phyloP scores from a whole-genome alignment of 345 rosid species.

The Turritis glabra region DNA sequence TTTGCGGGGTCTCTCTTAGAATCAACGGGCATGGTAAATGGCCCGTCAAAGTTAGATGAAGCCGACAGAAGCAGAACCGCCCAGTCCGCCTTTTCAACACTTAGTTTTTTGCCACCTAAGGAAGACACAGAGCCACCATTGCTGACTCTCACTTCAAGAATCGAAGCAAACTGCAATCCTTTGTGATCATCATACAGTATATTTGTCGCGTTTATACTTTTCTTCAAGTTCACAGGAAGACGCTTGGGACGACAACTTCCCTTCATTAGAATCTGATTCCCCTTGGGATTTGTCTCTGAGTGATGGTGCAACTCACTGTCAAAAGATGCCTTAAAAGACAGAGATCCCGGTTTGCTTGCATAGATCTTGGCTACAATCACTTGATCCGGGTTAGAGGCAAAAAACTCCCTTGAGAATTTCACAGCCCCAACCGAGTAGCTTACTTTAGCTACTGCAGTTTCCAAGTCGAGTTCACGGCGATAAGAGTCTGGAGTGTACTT shows the following conservation, averaged over 20 bases:
- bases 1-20: slow-evolving; percentile 66
- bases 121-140: slow-evolving; percentile 50
- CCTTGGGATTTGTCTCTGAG: slow-evolving; percentile 46
- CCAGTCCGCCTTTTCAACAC: slow-evolving; percentile 78
- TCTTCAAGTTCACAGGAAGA: slow-evolving; percentile 46
- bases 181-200: slow-evolving; percentile 46
- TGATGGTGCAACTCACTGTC: slow-evolving; percentile 64
- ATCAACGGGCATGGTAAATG: slow-evolving; percentile 66
- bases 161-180: slow-evolving; percentile 70
- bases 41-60: slow-evolving; percentile 84
- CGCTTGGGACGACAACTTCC: slow-evolving; percentile 80
- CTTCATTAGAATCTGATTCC: slow-evolving; percentile 59
- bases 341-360: slow-evolving; percentile 58
- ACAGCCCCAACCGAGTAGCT: slow-evolving; percentile 63
- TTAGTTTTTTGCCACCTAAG: slow-evolving; percentile 62
- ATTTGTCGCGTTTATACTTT: slow-evolving; percentile 35
- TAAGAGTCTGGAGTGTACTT: slow-evolving; percentile 61
- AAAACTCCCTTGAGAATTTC: slow-evolving; percentile 66
- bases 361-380: slow-evolving; percentile 67
- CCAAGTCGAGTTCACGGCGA: slow-evolving; percentile 87
- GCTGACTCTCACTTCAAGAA: slow-evolving; percentile 69
- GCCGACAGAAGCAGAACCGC: slow-evolving; percentile 60
- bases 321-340: slow-evolving; percentile 65
- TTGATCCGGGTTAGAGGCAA: slow-evolving; percentile 73
- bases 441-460: slow-evolving; percentile 71